A percentile compares a stretch with the other conserved stretches of the same genome.
These are phyloP conservation scores for Metarhizium rileyi DNA, from an alignment of 2,329 filamentous ascomycete genomes.

Conservation along the genomic window DNA sequence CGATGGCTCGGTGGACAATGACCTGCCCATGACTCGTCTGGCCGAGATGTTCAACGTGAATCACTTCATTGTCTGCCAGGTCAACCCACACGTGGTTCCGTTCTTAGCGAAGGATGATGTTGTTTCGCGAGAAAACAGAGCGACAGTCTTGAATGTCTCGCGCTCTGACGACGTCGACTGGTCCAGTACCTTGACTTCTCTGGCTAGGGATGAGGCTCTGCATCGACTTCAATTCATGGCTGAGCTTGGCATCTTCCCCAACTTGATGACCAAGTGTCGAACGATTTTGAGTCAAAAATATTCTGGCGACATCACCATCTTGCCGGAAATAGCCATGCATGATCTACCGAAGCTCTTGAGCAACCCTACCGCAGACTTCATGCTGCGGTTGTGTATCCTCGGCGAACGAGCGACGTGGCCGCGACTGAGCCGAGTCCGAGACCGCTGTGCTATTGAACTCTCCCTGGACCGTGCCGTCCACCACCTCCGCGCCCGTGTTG, in stretches of 20 bases:
- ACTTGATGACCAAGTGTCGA: constrained; percentile 64
- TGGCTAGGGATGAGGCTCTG: constrained; percentile 71
- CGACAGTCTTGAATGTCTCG: constrained; percentile 14
- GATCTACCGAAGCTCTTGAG: constrained; percentile 69
- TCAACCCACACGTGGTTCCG: constrained; percentile 87
- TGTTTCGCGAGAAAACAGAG: constrained; percentile 26
- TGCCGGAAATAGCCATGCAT: constrained; percentile 65
- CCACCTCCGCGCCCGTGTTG: constrained; percentile 54
- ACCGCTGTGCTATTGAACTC: constrained; percentile 81
- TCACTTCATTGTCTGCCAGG: constrained; percentile 94
- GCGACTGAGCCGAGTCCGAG: constrained; percentile 73
- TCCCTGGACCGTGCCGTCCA: constrained; percentile 71
- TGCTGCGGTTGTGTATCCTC: constrained; percentile 64
- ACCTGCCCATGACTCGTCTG: constrained; percentile 80
- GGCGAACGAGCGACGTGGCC: constrained; percentile 91
- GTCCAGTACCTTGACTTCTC: constrained; percentile 56
- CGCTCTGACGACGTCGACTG: constrained; percentile 39
- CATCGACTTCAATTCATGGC: constrained; percentile 73
- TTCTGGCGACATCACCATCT: constrained; percentile 88
- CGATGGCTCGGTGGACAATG: constrained; percentile 90
- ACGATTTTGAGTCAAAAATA: constrained; percentile 86
- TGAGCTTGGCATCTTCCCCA: constrained; percentile 73
- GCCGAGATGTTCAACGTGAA: constrained; percentile 98
- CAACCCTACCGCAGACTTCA: constrained; percentile 81
- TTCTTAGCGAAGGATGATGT: constrained; percentile 71